phyloP scores from a whole-genome alignment of 2,329 filamentous ascomycete genomes.

The Fusarium haematococcum region DNA sequence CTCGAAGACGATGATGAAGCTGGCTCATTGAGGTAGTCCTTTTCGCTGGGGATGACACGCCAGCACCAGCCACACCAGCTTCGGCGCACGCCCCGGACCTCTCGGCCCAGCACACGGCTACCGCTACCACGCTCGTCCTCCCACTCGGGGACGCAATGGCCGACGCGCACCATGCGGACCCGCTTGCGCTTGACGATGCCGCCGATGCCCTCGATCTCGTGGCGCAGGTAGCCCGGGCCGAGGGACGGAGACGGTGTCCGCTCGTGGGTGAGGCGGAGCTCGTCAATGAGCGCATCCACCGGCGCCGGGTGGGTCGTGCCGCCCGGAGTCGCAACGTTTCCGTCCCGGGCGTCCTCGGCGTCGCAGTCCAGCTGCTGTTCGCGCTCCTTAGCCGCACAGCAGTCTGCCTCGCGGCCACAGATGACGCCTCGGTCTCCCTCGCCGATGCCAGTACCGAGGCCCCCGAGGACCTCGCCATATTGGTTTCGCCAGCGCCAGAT shows the following conservation, averaged over 20 bases:
- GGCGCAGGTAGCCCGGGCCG: slow-evolving; percentile 81
- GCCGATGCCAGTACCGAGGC: slow-evolving; percentile 86
- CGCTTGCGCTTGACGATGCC: slow-evolving; percentile 88
- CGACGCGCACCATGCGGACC: slow-evolving; percentile 84
- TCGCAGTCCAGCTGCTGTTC: slow-evolving; percentile 90
- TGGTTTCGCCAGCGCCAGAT: slow-evolving; percentile 92
- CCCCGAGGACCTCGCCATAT: slow-evolving; percentile 83
- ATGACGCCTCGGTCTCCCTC: slow-evolving; percentile 90
- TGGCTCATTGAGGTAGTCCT: slow-evolving; percentile 52
- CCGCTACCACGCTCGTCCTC: slow-evolving; percentile 77
- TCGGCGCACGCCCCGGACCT: slow-evolving; percentile 74
- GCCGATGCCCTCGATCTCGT: slow-evolving; percentile 92
- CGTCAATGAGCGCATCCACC: slow-evolving; percentile 45
- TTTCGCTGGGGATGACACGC: slow-evolving; percentile 74
- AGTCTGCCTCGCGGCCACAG: slow-evolving; percentile 82
- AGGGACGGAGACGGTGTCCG: slow-evolving; percentile 64
- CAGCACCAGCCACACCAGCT: slow-evolving; percentile 96
- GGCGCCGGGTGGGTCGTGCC: slow-evolving; percentile 28
- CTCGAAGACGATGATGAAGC: slow-evolving; percentile 43
- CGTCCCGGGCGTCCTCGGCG: slow-evolving; percentile 75
- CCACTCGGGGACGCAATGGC: slow-evolving; percentile 86
- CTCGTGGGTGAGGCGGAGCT: slow-evolving; percentile 46
- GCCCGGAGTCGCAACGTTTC: slow-evolving; percentile 34
- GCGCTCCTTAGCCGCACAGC: slow-evolving; percentile 80
- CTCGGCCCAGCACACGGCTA: slow-evolving; percentile 75